These are phyloP conservation scores for Aspergillus coremiiformis DNA, from an alignment of 495 filamentous ascomycete species.

Conservation along the genomic window DNA sequence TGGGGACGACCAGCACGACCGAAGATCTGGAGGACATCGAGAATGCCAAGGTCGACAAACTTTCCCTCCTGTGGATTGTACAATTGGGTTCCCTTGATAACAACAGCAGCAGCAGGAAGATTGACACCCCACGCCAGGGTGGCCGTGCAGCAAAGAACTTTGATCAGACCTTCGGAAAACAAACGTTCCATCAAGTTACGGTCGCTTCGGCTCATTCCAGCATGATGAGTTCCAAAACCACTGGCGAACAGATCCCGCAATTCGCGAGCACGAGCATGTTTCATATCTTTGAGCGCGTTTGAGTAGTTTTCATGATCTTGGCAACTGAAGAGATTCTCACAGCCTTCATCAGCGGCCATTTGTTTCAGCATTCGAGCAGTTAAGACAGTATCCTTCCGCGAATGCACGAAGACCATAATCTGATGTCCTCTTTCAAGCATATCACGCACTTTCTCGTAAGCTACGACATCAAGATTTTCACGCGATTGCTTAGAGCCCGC, in stretches of 20 bases:
- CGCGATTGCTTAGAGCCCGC: slow-evolving; percentile 65
- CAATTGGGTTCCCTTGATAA: slow-evolving; percentile 96
- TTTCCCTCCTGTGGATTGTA: slow-evolving; percentile 95
- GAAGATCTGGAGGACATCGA: slow-evolving; percentile 98
- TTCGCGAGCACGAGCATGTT: slow-evolving; percentile 72
- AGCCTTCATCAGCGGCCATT: slow-evolving; percentile 73
- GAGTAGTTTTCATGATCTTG: slow-evolving; percentile 67
- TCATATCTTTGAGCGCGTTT: slow-evolving; percentile 70
- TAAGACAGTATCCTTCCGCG: slow-evolving; percentile 83
- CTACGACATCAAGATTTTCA: slow-evolving; percentile 78
- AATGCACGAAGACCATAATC: slow-evolving; percentile 98
- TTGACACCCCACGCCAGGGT: slow-evolving; percentile 99
- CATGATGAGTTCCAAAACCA: slow-evolving; percentile 92
- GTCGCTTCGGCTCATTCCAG: slow-evolving; percentile 88
- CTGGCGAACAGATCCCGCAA: slow-evolving; percentile 81
- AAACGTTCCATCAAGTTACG: slow-evolving; percentile 87
- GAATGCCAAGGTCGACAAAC: slow-evolving; percentile 92
- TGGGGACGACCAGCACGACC: slow-evolving; percentile 96
- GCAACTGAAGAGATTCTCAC: slow-evolving; percentile 63
- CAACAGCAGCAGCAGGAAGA: slow-evolving; percentile 89
- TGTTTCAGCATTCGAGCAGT: slow-evolving; percentile 81
- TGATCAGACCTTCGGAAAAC: slow-evolving; percentile 81
- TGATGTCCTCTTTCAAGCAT: slow-evolving; percentile 88
- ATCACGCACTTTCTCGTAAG: slow-evolving; percentile 90
- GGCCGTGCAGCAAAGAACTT: slow-evolving; percentile 96